These are phyloP conservation scores for Choiromyces venosus DNA, from an alignment of 495 filamentous ascomycete species.

Conservation along the genomic window DNA sequence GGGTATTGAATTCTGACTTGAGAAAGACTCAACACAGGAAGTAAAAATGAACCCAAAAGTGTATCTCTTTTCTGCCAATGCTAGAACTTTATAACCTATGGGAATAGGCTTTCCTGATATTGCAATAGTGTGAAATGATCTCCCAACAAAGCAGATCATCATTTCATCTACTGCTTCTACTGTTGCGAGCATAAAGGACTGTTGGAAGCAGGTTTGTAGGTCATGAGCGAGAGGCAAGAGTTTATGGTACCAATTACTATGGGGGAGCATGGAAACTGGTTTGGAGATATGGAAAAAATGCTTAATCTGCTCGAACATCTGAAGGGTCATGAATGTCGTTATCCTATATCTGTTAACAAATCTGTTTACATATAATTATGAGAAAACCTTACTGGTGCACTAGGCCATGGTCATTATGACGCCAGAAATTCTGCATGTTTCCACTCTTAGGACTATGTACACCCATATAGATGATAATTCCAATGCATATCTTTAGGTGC, in stretches of 20 bases:
- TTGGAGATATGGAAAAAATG: no score
- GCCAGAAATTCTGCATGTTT: background rate
- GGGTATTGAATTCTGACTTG: no score
- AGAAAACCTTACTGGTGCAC: background rate
- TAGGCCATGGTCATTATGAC: background rate
- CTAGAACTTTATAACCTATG: constrained; percentile 8
- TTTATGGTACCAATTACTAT: constrained; percentile 4
- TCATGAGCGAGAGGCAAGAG: no score
- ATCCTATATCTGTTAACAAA: background rate
- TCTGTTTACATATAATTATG: background rate
- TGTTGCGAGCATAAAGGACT: constrained; percentile 5
- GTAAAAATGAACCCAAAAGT: background rate
- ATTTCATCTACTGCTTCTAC: constrained; percentile 14
- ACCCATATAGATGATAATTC: constrained; percentile 11
- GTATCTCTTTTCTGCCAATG: background rate
- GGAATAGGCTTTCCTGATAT: constrained; percentile 10
- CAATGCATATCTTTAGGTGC: constrained; percentile 7
- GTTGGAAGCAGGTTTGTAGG: no score
- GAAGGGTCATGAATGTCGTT: constrained; percentile 4
- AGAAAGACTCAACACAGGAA: background rate
- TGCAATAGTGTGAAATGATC: constrained; percentile 9
- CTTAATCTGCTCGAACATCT: constrained; percentile 3
- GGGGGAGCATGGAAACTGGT: background rate
- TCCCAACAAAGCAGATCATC: constrained; percentile 14
- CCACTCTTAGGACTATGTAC: background rate